Evolutionary conservation across 2,329 filamentous ascomycete species (phyloP).

Genomic region (Tolypocladium paradoxum): DNA sequence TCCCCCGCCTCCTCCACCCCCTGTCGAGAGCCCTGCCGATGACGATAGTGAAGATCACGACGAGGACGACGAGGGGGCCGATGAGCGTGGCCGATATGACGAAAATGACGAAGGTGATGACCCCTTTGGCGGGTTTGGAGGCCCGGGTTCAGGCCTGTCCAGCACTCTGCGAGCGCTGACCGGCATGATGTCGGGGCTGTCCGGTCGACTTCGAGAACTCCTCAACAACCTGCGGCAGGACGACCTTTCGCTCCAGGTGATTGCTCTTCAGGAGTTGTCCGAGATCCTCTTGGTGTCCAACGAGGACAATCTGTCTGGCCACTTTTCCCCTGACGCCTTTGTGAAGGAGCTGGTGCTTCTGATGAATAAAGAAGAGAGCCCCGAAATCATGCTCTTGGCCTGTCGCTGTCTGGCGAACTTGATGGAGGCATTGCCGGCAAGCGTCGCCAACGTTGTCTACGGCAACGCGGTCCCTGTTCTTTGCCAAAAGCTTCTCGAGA

Average conservation of each 20-base stretch:
- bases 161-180: constrained; percentile 77
- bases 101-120: constrained; percentile 53
- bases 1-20: constrained; percentile 29
- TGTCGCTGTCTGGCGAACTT: constrained; percentile 93
- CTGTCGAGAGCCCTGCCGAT: constrained; percentile 21
- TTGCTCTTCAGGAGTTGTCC: constrained; percentile 85
- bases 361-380: constrained; percentile 93
- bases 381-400: constrained; percentile 93
- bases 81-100: constrained; percentile 44
- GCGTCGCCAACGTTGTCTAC: constrained; percentile 92
- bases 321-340: constrained; percentile 89
- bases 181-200: constrained; percentile 83
- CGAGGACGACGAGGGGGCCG: constrained; percentile 24
- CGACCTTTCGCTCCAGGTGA: constrained; percentile 80
- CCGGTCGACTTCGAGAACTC: constrained; percentile 68
- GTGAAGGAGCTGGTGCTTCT: constrained; percentile 87
- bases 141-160: constrained; percentile 57
- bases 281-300: constrained; percentile 91
- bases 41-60: constrained; percentile 24
- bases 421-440: constrained; percentile 91
- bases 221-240: constrained; percentile 67
- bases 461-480: constrained; percentile 91
- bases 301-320: constrained; percentile 89
- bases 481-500: constrained; percentile 90
- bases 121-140: constrained; percentile 56